Percentiles rank a stretch among this genome's conserved stretches.
Evolutionary conservation across 2,329 filamentous ascomycete species (phyloP).

Genomic region (Trichoderma guizhouense): DNA sequence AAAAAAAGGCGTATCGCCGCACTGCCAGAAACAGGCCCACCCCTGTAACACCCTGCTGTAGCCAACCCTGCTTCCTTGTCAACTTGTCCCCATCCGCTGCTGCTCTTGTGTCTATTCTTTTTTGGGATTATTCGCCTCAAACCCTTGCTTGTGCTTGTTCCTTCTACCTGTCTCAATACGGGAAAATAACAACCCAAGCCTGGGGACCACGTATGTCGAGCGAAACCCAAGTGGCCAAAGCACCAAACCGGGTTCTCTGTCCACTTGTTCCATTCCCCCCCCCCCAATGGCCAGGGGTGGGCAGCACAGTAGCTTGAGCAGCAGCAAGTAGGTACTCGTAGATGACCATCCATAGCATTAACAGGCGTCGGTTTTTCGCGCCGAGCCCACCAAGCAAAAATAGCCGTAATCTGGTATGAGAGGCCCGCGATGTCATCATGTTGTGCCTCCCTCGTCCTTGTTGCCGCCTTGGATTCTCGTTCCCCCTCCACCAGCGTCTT

Average conservation of each 20-base stretch:
- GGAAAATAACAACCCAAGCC: background rate
- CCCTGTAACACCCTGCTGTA: background rate
- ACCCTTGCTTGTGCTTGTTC: background rate
- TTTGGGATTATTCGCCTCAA: background rate
- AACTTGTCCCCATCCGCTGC: no score
- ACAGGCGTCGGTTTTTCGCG: background rate
- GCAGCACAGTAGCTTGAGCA: background rate
- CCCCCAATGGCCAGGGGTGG: background rate
- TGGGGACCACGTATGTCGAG: slow-evolving; percentile 1
- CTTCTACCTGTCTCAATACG: background rate
- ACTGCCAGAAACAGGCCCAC: background rate
- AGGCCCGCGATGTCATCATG: slow-evolving; percentile 15
- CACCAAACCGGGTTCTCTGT: background rate
- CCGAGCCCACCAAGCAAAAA: background rate
- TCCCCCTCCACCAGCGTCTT: background rate
- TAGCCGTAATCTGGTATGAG: background rate
- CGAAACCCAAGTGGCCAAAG: background rate
- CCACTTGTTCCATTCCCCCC: background rate
- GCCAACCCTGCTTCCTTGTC: background rate
- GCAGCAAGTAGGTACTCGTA: background rate
- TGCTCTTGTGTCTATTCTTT: background rate
- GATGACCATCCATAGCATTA: background rate
- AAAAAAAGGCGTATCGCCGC: no score
- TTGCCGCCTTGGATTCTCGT: background rate
- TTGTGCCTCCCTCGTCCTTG: slow-evolving; percentile 3